These are phyloP conservation scores for Neoscytalidium dimidiatum DNA, from an alignment of 2,329 filamentous ascomycete species.

Conservation along the genomic window DNA sequence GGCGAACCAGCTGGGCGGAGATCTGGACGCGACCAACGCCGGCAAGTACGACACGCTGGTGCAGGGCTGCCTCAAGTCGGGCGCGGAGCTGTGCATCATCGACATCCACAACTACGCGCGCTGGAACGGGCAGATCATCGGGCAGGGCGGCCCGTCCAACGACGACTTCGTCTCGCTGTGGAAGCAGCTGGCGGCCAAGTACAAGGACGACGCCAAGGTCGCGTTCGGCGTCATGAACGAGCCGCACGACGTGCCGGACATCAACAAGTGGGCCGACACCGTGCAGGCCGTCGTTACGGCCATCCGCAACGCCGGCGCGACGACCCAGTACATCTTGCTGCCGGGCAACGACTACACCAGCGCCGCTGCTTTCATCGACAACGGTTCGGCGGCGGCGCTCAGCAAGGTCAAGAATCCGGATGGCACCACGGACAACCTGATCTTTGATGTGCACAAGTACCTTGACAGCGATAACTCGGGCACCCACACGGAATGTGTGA, in stretches of 20 bases:
- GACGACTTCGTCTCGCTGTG: constrained; percentile 61
- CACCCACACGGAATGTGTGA: constrained; percentile 36
- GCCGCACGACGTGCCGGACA: constrained; percentile 60
- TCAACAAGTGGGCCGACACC: constrained; percentile 59
- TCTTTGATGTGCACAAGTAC: constrained; percentile 48
- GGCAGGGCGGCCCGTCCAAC: constrained; percentile 65
- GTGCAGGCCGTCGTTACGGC: constrained; percentile 66
- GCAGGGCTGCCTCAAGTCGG: constrained; percentile 58
- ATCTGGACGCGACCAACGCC: constrained; percentile 52
- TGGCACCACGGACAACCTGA: constrained; percentile 56
- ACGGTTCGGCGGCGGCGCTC: constrained; percentile 47
- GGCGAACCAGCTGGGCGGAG: constrained; percentile 53
- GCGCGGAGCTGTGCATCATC: constrained; percentile 59
- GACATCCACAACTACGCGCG: constrained; percentile 55
- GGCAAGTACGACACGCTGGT: constrained; percentile 58
- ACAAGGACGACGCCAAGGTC: constrained; percentile 55
- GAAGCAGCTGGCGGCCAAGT: constrained; percentile 58
- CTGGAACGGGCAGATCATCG: constrained; percentile 64
- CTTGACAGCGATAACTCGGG: constrained; percentile 44
- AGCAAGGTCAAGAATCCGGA: constrained; percentile 60
- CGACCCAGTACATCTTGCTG: constrained; percentile 63
- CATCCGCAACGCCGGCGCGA: constrained; percentile 66
- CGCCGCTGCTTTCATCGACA: constrained; percentile 29
- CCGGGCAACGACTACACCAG: constrained; percentile 62
- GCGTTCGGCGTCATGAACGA: constrained; percentile 71